Evolutionary conservation across 108 stramenopile genomes (phyloP).

Genomic region (Cyclotella kingstonii): DNA sequence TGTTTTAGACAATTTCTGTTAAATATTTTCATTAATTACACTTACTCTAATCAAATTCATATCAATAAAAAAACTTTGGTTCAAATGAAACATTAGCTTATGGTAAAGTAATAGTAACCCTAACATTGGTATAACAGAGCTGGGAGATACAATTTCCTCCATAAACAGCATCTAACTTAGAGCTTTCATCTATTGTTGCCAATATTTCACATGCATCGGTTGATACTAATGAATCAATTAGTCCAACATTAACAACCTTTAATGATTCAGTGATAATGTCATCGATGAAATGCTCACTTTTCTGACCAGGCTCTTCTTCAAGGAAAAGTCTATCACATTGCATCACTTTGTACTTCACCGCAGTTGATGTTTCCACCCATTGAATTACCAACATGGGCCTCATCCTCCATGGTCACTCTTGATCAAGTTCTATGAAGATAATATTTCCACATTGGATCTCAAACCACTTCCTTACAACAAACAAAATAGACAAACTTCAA

Average conservation of each 20-base stretch:
- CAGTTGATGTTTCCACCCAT: conserved; percentile 82
- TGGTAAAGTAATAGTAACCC: conserved; percentile 81
- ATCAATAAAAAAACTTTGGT: conserved; percentile 75
- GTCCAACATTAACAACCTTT: conserved; percentile 52
- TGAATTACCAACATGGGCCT: conserved; percentile 86
- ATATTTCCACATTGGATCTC: conserved; percentile 68
- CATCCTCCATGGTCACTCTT: conserved; percentile 79
- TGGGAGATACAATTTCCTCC: conserved; percentile 46
- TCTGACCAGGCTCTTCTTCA: conserved; percentile 79
- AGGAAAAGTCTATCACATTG: conserved; percentile 88
- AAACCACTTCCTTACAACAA: conserved; percentile 74
- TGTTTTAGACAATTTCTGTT: too few species aligned
- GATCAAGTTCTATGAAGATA: conserved; percentile 75
- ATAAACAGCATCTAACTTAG: background rate
- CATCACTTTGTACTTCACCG: conserved; percentile 59
- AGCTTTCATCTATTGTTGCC: conserved; percentile 39
- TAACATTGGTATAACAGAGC: conserved; percentile 85
- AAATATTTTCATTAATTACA: too few species aligned
- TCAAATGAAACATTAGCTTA: conserved; percentile 63
- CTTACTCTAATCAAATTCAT: too few species aligned
- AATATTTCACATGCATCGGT: conserved; percentile 41
- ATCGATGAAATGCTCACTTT: conserved; percentile 70
- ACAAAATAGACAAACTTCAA: conserved; percentile 89
- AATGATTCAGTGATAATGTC: conserved; percentile 84
- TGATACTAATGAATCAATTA: conserved; percentile 78